phyloP scores from a whole-genome alignment of 108 stramenopile genomes.

The Cyclostephanos invisitatus region DNA sequence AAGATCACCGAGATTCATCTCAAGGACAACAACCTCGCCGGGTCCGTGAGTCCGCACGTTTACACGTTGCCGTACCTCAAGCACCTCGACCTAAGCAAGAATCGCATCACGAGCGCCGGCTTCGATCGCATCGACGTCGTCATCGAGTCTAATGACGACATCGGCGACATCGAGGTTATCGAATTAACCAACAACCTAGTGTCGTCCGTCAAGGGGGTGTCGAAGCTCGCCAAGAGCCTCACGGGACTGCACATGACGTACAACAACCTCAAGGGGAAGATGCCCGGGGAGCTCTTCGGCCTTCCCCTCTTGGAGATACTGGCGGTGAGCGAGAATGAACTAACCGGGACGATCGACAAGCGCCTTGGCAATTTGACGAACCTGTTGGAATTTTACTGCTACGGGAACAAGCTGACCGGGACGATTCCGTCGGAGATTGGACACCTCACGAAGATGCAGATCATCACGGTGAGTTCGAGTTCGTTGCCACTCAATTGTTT shows the following conservation, averaged over 20 bases:
- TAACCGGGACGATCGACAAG: constrained; percentile 53
- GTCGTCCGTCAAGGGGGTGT: constrained; percentile 27
- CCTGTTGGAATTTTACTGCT: constrained; percentile 58
- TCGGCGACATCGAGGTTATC: constrained; percentile 17
- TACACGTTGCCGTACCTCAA: constrained; percentile 38
- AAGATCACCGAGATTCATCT: constrained; percentile 62
- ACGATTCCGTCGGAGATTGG: constrained; percentile 54
- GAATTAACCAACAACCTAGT: constrained; percentile 42
- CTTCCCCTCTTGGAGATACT: constrained; percentile 26
- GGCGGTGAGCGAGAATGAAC: constrained; percentile 39
- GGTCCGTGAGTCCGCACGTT: constrained; percentile 48
- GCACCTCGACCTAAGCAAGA: constrained; percentile 33
- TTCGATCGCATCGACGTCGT: constrained; percentile 40
- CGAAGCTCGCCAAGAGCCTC: constrained; percentile 30
- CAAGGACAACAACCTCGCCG: constrained; percentile 59
- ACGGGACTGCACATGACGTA: constrained; percentile 56
- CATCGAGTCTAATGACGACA: background rate
- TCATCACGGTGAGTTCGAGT: constrained; percentile 37
- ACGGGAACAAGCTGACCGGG: constrained; percentile 57
- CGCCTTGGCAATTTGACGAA: constrained; percentile 36
- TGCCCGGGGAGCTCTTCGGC: constrained; percentile 43
- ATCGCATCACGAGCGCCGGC: constrained; percentile 33
- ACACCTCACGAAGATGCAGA: constrained; percentile 45
- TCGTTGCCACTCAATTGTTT: background rate
- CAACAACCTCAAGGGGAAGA: constrained; percentile 44